Conservation (phyloP, 1,284 basidiomycete species). For the Rhodotorula sp. region DNA sequence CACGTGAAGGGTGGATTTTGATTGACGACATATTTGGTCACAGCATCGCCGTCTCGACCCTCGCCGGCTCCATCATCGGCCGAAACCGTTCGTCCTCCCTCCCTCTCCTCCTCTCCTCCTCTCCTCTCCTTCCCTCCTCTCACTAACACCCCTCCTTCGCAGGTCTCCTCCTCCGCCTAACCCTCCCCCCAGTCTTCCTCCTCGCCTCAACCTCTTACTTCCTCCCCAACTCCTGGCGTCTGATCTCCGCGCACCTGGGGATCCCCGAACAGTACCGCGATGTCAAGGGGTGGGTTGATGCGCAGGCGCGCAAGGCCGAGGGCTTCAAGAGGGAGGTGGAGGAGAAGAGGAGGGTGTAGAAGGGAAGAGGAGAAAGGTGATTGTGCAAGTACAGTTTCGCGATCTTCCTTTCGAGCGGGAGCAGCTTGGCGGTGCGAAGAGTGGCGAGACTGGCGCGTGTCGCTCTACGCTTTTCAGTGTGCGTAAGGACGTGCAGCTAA, state of each 20-base stretch:
- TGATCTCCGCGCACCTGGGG: constrained; percentile 44
- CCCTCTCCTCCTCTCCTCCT: neutral
- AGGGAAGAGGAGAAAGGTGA: too few species aligned
- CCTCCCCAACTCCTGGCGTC: constrained; percentile 71
- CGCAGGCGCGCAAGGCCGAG: neutral
- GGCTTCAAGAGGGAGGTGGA: neutral
- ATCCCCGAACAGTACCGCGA: constrained; percentile 2
- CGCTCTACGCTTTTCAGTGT: too few species aligned
- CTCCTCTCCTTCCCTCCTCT: neutral
- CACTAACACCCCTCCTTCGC: neutral
- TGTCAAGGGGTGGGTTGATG: neutral
- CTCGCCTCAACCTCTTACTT: constrained; percentile 68
- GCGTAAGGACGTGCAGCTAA: too few species aligned
- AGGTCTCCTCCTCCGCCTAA: constrained; percentile 60
- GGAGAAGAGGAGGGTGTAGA: neutral
- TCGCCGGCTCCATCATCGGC: constrained; percentile 79
- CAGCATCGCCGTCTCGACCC: constrained; percentile 72
- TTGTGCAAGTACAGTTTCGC: too few species aligned
- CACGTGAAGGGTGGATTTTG: too few species aligned
- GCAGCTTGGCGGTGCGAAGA: too few species aligned
- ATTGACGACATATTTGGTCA: too few species aligned
- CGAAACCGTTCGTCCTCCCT: constrained; percentile 49
- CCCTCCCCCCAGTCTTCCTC: constrained; percentile 69
- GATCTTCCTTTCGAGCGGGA: too few species aligned
- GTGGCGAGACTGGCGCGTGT: too few species aligned